Base-by-base conservation (phyloP, 768 basidiomycete genomes). In the Mycena alexandri region DNA sequence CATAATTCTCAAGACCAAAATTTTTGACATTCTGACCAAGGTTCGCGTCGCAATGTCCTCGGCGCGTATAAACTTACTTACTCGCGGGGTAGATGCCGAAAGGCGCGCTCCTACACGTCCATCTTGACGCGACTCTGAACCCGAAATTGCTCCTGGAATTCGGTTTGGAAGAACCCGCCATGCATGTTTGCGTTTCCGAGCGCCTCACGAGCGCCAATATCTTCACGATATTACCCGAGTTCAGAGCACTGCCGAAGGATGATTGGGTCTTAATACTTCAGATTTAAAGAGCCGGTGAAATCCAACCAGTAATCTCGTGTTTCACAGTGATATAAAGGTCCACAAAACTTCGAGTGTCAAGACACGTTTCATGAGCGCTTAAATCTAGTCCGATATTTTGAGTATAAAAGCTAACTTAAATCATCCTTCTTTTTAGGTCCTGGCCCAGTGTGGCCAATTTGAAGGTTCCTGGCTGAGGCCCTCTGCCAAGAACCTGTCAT, bases 121-220 rank as follows among this genome's bases (percentile, higher is more conserved):
- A 93, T 74, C 80, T 94, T 21, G 91, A 91, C 72, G 89, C 91
- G 25, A 90, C 87, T 0, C 89, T 91, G 25, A 85, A 90, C 57
- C 82, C 82, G 1, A 71, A 78, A 22, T 78, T 81, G 22, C 79
- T 93, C 11, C 78, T 90, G 12, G 72, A 80, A 19, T 79, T 89
- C 9, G 91, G 89, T 1, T 74, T 89, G 33, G 76, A 85, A 60
- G 80, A 92, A 41, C 82, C 86, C 3, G 82, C 84, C 8, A 79
- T 93, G 24, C 88, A 92, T 76, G 82, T 93, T 57, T 81, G 86
- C 24, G 78, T 83, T 2, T 70, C 82, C 12, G 73, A 80, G 24
- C 69, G 71, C 8, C 61, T 92, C 13, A 83, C 80, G 7, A 57
- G 77, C 0, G 56, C 73, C 21, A 89, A 84, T 54, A 70, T 89